phyloP scores from a whole-genome alignment of 345 rosid species.

The Boechera retrofracta region DNA sequence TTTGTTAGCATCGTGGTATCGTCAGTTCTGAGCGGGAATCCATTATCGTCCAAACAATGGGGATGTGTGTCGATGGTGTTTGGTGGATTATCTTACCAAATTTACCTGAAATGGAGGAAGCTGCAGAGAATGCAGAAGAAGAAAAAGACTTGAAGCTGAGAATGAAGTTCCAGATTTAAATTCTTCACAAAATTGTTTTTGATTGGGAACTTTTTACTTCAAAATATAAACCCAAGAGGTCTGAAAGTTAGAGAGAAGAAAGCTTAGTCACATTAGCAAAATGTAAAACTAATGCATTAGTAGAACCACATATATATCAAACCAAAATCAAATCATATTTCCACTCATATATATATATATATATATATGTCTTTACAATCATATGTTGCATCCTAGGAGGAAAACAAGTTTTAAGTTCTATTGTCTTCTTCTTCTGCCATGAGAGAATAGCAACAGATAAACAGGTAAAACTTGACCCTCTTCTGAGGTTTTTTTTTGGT shows the following conservation, averaged over 20 bases:
- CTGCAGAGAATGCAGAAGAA: slow-evolving; percentile 81
- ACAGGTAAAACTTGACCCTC: slow-evolving; percentile 32
- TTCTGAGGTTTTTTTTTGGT: not conserved
- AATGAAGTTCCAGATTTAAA: not conserved
- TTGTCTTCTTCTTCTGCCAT: slow-evolving; percentile 18
- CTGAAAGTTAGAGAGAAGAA: slow-evolving; percentile 29
- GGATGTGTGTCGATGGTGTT: slow-evolving; percentile 92
- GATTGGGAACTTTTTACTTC: slow-evolving; percentile 22
- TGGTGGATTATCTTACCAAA: slow-evolving; percentile 96
- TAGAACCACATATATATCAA: slow-evolving; percentile 21
- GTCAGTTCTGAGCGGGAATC: slow-evolving; percentile 87
- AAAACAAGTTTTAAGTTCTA: slow-evolving; percentile 17
- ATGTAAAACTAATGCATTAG: slow-evolving; percentile 40
- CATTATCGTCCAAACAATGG: slow-evolving; percentile 89
- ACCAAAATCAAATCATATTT: slow-evolving; percentile 36
- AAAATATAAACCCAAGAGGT: slow-evolving; percentile 17
- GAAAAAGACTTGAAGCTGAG: slow-evolving; percentile 62
- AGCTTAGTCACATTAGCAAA: slow-evolving; percentile 35
- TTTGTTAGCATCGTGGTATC: slow-evolving; percentile 95
- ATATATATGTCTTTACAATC: slow-evolving; percentile 3
- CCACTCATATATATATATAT: slow-evolving; percentile 11
- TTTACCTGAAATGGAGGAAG: slow-evolving; percentile 91
- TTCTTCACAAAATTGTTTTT: slow-evolving; percentile 26
- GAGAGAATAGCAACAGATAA: slow-evolving; percentile 35
- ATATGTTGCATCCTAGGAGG: slow-evolving; percentile 9